Base-by-base conservation (phyloP, 257 asterid species). In the Ophiorrhiza pumila region DNA sequence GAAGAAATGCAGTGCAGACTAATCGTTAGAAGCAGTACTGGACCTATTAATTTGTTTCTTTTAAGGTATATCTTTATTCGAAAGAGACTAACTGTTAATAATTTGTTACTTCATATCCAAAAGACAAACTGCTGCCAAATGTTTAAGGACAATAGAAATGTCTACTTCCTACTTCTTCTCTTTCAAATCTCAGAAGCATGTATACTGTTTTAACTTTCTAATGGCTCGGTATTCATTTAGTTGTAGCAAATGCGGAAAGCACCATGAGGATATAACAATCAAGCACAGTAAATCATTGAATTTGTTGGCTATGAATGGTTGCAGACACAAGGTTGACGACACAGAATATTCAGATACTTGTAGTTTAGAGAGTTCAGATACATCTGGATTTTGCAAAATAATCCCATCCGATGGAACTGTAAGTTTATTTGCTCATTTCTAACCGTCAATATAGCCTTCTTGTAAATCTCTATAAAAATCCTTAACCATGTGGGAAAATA, bases 41-140 rank as follows among this genome's bases (percentile, higher is more conserved):
- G 89, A 63, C 96, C 95, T 49, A 83, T 90, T 32, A 75, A 78
- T 65, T 80, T 87, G 71, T 87, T 87, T 79, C 92, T 87, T 63
- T 61, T 90, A 62, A 86, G 96, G 98, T 92, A 85, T 57, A 68
- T 65, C 2, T 37, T 31, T 60, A 52, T 75, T 47, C 71, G 7
- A 63, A 29, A 71, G 49, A 72, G 58, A 13, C 37, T 60, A 49
- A 5, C 35, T 15, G 1, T 27, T 45, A 45, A 34, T 34, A 25
- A 64, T 5, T 15, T 56, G 12, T 46, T 34, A 29, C 15, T 13
- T 3, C 37, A 5, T 31, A 2, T 11, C 1, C 20, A 46, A 46
- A 46, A 46, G 4, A 46, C 4, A 2, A 10, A 46, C 20, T 11
- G 7, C 42, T n/a, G 7, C 7, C 3, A 18, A 59, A 18, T 61